Base-by-base conservation (phyloP, 257 asterid species). In the Capsicum pubescens region DNA sequence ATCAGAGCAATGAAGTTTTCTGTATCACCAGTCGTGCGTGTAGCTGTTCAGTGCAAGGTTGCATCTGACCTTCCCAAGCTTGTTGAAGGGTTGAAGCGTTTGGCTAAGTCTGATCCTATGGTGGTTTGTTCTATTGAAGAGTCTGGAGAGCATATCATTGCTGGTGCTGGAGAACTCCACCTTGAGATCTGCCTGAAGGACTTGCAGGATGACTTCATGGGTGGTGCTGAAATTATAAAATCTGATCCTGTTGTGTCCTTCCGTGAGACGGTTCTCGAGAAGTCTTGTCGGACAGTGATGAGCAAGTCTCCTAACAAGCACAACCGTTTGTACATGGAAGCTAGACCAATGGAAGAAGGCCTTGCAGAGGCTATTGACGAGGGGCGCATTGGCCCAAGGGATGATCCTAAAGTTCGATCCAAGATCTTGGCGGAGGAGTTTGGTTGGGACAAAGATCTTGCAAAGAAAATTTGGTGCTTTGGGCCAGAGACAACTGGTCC, bases 371-470 rank as follows among this genome's bases (percentile, higher is more conserved):
- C 91, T 36, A 89, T 89, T 83, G 91, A 89, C 50, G 91, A 89
- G 2, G 91, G 91, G 14, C 90, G 90, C 39, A 89, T 89, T 83
- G 90, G 88, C 68, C 91, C 91, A 35, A 87, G 91, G 83, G 91
- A 87, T 82, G 91, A 89, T 57, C 90, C 88, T 12, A 87, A 87
- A 39, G 48, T 12, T 16, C 90, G 90, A 54, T 83, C 88, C 48
- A 87, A 89, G 88, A 89, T 89, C 44, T 77, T 89, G 83, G 80
- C 90, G 0, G 90, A 89, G 76, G 90, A 89, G 84, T 87, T 89
- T 77, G 91, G 91, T 1, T 89, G 91, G 91, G 91, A 89, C 85
- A 89, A 89, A 83, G 91, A 89, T 85, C 91, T 87, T 17, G 91
- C 91, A 6, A 89, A 89, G 90, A 89, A 89, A 50, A 89, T 89